Evolutionary conservation across 352 stramenopile genomes (phyloP).

Genomic region (Phytopythium sindhum): DNA sequence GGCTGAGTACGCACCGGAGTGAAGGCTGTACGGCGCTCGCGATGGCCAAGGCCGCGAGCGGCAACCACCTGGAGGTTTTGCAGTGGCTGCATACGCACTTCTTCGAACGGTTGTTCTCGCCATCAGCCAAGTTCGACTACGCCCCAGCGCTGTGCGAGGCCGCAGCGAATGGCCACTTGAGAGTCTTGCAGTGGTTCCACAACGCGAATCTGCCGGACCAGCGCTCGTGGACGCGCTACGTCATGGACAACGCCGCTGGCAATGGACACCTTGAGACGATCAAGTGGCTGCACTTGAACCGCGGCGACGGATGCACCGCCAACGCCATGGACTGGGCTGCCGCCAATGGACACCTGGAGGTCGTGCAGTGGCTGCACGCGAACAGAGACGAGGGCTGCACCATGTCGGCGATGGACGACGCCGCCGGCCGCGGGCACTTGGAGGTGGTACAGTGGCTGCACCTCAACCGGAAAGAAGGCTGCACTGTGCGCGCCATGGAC

Average conservation of each 20-base stretch:
- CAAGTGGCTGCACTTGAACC: constrained; percentile 10
- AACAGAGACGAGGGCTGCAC: constrained; percentile 14
- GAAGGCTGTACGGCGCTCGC: constrained; percentile 18
- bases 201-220: constrained; percentile 8
- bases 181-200: constrained; percentile 25
- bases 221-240: constrained; percentile 7
- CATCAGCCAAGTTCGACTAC: constrained; percentile 2
- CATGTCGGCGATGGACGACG: constrained; percentile 16
- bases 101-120: background rate
- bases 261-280: constrained; percentile 15
- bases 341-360: constrained; percentile 6
- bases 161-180: constrained; percentile 22
- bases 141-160: constrained; percentile 20
- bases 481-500: constrained; percentile 22
- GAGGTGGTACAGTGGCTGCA: constrained; percentile 8
- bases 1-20: constrained; percentile 17
- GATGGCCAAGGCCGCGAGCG: constrained; percentile 11
- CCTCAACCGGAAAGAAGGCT: constrained; percentile 11
- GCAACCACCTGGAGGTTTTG: constrained; percentile 13
- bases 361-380: constrained; percentile 13
- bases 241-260: constrained; percentile 15
- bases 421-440: constrained; percentile 1
- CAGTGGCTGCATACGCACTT: constrained; percentile 15
- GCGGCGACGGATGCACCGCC: constrained; percentile 10
- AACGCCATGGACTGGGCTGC: constrained; percentile 13